phyloP scores from a whole-genome alignment of 106 monocot species.

The Allium cepa region DNA sequence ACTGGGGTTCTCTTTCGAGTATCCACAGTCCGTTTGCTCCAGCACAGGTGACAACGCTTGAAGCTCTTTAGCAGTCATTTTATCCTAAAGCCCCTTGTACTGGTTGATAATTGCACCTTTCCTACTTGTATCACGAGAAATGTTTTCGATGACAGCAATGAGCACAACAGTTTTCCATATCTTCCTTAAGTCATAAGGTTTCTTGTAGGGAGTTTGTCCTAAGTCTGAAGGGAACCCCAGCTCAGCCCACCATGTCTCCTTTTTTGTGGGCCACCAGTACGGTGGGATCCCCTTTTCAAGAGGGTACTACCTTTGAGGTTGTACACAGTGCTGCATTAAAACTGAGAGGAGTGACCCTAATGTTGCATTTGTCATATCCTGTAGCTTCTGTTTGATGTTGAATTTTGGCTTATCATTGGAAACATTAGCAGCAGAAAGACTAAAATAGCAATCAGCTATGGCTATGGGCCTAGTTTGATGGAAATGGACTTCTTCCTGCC shows the following conservation, averaged over 20 bases:
- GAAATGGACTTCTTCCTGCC: slow-evolving; percentile 16
- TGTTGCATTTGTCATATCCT: slow-evolving; percentile 13
- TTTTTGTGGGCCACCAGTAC: slow-evolving; percentile 6
- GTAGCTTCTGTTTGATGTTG: background rate
- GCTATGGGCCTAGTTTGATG: slow-evolving; percentile 13
- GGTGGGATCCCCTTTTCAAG: slow-evolving; percentile 13
- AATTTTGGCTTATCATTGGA: background rate
- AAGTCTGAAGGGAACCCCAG: slow-evolving; percentile 4
- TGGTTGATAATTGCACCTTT: slow-evolving; percentile 9
- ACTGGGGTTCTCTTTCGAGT: background rate
- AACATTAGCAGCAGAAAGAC: background rate
- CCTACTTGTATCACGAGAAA: slow-evolving; percentile 1
- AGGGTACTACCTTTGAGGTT: slow-evolving; percentile 15
- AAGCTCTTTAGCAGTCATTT: slow-evolving; percentile 17
- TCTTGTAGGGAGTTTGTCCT: slow-evolving; percentile 10
- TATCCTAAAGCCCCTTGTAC: slow-evolving; percentile 14
- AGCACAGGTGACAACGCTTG: slow-evolving; percentile 2
- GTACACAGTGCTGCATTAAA: slow-evolving; percentile 19
- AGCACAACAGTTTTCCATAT: slow-evolving; percentile 13
- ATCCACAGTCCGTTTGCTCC: background rate
- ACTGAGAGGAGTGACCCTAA: slow-evolving; percentile 16
- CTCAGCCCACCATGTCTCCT: slow-evolving; percentile 11
- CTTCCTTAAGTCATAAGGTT: slow-evolving; percentile 17
- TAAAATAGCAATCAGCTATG: slow-evolving; percentile 2
- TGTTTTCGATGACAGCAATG: slow-evolving; percentile 16